These are phyloP conservation scores for Syncephalastrum monosporum DNA, from an alignment of 371 early-diverging fungal genomes.

Conservation along the genomic window DNA sequence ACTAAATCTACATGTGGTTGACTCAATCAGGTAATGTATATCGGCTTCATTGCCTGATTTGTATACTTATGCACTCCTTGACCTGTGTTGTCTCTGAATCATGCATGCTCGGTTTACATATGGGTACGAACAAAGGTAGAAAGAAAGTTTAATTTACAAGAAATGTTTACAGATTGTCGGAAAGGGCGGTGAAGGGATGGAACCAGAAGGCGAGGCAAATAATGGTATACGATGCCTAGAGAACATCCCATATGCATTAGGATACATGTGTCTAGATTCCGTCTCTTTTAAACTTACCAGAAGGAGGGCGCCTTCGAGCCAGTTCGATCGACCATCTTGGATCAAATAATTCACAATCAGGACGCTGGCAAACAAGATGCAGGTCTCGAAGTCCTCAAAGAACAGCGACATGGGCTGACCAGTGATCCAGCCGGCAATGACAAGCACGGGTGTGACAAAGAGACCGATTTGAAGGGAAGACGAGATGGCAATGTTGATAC, in stretches of 20 bases:
- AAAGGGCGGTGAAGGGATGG: slow-evolving; percentile 32
- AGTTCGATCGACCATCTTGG: slow-evolving; percentile 74
- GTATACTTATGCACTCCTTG: no score
- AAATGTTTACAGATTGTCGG: slow-evolving; percentile 3
- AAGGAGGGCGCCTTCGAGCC: slow-evolving; percentile 83
- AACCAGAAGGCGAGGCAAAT: slow-evolving; percentile 76
- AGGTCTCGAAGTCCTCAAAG: slow-evolving; percentile 84
- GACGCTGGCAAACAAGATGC: slow-evolving; percentile 81
- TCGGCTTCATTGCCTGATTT: no score
- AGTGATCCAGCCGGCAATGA: slow-evolving; percentile 88
- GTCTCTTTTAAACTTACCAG: slow-evolving; percentile 33
- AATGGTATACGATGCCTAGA: slow-evolving; percentile 62
- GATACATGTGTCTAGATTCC: neutral
- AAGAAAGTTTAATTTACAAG: slow-evolving; percentile 1
- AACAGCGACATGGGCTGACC: slow-evolving; percentile 73
- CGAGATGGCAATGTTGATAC: slow-evolving; percentile 85
- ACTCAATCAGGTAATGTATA: no score
- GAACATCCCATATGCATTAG: neutral
- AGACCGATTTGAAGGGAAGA: slow-evolving; percentile 90
- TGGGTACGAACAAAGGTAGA: neutral
- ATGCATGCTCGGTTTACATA: neutral
- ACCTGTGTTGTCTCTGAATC: neutral
- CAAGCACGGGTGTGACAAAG: slow-evolving; percentile 84
- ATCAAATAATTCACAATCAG: slow-evolving; percentile 83
- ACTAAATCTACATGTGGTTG: no score